phyloP scores from a whole-genome alignment of 768 basidiomycete genomes.

The Mycena alexandri region DNA sequence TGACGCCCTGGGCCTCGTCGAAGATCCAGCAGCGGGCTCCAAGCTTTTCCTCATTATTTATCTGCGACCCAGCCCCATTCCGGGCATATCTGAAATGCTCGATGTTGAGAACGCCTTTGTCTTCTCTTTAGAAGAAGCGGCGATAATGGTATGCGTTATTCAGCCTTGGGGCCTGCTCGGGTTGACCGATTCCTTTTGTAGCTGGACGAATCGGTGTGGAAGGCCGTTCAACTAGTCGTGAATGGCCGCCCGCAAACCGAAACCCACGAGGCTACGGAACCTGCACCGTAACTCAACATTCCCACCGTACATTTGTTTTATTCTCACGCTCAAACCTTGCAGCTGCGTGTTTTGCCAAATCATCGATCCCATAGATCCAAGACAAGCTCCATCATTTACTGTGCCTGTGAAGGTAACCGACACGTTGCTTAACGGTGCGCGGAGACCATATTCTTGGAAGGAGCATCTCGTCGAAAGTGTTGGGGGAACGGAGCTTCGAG shows the following conservation, averaged over 20 bases:
- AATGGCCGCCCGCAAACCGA: slow-evolving; percentile 30
- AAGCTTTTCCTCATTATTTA: slow-evolving; percentile 30
- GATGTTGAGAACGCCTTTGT: slow-evolving; percentile 34
- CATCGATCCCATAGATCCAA: slow-evolving; percentile 27
- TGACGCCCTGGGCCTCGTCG: slow-evolving; percentile 32
- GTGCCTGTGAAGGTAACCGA: slow-evolving; percentile 31
- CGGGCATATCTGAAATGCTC: slow-evolving; percentile 23
- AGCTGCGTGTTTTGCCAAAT: slow-evolving; percentile 37
- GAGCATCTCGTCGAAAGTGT: slow-evolving; percentile 27
- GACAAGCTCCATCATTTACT: slow-evolving; percentile 29
- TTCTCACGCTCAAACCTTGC: slow-evolving; percentile 10
- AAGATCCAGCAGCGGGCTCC: slow-evolving; percentile 22
- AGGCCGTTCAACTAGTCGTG: slow-evolving; percentile 23
- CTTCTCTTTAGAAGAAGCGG: slow-evolving; percentile 32
- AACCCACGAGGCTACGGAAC: slow-evolving; percentile 20
- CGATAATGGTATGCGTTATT: slow-evolving; percentile 24
- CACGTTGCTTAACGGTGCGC: slow-evolving; percentile 4
- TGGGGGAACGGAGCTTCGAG: slow-evolving; percentile 23
- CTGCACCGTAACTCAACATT: slow-evolving; percentile 22
- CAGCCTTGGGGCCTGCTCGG: background rate
- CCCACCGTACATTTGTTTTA: background rate
- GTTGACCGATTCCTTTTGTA: slow-evolving; percentile 7
- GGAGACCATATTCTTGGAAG: slow-evolving; percentile 27
- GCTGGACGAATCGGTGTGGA: slow-evolving; percentile 23
- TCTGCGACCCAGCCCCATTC: slow-evolving; percentile 22